Evolutionary conservation across 345 rosid genomes (phyloP).

Genomic region (Hibiscus tridactylites): DNA sequence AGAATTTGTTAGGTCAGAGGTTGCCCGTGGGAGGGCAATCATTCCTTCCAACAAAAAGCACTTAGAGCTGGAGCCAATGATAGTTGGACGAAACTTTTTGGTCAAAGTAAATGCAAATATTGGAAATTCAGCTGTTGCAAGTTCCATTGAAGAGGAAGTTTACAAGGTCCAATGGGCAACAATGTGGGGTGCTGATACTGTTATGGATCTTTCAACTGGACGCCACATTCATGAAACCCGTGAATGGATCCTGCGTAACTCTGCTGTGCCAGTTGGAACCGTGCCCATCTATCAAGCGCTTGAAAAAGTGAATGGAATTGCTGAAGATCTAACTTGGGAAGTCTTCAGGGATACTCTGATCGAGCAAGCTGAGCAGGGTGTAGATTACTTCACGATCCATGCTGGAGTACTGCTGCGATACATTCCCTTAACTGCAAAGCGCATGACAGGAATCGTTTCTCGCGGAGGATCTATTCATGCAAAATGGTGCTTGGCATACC

Average conservation of each 20-base stretch:
- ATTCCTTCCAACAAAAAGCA: conserved; percentile 98
- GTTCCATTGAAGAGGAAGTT: conserved; percentile 97
- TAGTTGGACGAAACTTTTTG: conserved; percentile 88
- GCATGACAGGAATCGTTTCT: conserved; percentile 96
- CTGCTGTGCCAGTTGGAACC: conserved; percentile 94
- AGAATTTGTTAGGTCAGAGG: conserved; percentile 93
- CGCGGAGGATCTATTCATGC: conserved; percentile 99
- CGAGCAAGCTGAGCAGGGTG: conserved; percentile 99
- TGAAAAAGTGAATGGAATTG: conserved; percentile 90
- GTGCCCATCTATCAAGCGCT: conserved; percentile 98
- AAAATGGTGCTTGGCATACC: conserved; percentile 94
- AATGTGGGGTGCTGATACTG: conserved; percentile 98
- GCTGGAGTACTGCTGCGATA: conserved; percentile 87
- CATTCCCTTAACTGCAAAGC: conserved; percentile 87
- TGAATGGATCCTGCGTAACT: conserved; percentile 90
- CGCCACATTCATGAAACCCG: conserved; percentile 98
- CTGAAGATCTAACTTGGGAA: conserved; percentile 91
- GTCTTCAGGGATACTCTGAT: conserved; percentile 82
- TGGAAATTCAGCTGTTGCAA: conserved; percentile 92
- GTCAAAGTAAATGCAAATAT: conserved; percentile 98
- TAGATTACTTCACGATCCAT: conserved; percentile 95
- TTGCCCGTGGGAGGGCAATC: conserved; percentile 93
- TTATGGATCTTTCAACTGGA: conserved; percentile 98
- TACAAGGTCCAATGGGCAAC: conserved; percentile 99
- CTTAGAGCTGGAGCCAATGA: conserved; percentile 92